Evolutionary conservation across 1,139 yeast species (phyloP).

Genomic region (Saccharomycopsis phalli): DNA sequence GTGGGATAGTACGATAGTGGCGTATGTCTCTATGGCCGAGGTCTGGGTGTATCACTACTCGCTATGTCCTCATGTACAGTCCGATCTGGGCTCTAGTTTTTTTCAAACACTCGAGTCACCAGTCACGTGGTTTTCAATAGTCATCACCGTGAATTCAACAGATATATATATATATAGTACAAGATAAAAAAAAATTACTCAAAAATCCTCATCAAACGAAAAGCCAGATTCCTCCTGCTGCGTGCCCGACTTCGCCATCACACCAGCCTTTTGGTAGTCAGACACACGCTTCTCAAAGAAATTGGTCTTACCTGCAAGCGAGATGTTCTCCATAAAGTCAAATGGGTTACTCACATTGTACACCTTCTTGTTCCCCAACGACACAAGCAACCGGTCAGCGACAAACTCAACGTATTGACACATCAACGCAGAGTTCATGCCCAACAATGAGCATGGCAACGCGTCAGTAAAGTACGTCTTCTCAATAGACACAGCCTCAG

Average conservation of each 20-base stretch:
- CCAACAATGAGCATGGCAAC: conserved; percentile 81
- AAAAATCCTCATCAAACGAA: conserved; percentile 45
- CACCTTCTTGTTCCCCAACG: conserved; percentile 84
- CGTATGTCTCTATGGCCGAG: too few relatives aligned
- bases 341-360: conserved; percentile 91
- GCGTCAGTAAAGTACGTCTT: conserved; percentile 93
- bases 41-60: too few relatives aligned
- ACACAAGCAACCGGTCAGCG: conserved; percentile 87
- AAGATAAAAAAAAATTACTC: conserved; percentile 20
- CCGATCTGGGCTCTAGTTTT: too few relatives aligned
- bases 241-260: conserved; percentile 62
- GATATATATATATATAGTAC: conserved; percentile 1
- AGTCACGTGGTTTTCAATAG: too few relatives aligned
- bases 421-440: conserved; percentile 90
- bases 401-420: conserved; percentile 96
- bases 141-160: too few relatives aligned
- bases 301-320: conserved; percentile 96
- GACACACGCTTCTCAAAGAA: conserved; percentile 98
- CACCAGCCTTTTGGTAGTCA: conserved; percentile 99
- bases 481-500: conserved; percentile 94
- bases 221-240: conserved; percentile 35
- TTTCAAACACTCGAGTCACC: too few relatives aligned
- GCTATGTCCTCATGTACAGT: too few relatives aligned
- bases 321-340: conserved; percentile 97
- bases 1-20: too few relatives aligned